Evolutionary conservation across 1,284 basidiomycete genomes (phyloP).

Genomic region (Irpex rosettiformis): DNA sequence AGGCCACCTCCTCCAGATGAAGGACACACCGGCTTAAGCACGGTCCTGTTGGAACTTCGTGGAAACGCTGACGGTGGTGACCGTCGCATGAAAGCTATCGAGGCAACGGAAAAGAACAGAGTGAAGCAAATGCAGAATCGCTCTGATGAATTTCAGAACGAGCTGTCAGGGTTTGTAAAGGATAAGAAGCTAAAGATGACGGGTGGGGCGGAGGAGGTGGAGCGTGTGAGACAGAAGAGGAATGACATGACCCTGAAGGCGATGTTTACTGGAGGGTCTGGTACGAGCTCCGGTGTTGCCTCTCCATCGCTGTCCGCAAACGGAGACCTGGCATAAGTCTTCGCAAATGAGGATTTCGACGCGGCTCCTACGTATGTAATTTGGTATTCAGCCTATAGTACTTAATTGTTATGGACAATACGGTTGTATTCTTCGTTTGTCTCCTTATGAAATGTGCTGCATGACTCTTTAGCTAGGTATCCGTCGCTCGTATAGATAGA

Average conservation of each 20-base stretch:
- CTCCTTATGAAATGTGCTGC: background rate
- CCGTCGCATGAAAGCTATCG: constrained; percentile 86
- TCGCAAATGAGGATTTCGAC: background rate
- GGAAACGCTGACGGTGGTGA: constrained; percentile 80
- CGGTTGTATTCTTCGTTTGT: background rate
- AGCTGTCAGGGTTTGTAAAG: constrained; percentile 80
- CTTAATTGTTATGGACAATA: background rate
- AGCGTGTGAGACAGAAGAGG: constrained; percentile 78
- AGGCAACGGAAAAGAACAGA: constrained; percentile 75
- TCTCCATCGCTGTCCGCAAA: background rate
- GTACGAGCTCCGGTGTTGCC: background rate
- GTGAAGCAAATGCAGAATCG: constrained; percentile 69
- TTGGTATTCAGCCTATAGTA: background rate
- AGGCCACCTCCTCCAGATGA: constrained; percentile 60
- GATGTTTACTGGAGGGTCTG: constrained; percentile 62
- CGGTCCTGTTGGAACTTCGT: constrained; percentile 85
- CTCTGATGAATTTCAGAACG: constrained; percentile 78
- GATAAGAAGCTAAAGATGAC: constrained; percentile 90
- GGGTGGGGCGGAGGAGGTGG: constrained; percentile 89
- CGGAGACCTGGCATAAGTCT: constrained; percentile 4
- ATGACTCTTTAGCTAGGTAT: no score
- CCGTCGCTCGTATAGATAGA: no score
- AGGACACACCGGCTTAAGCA: constrained; percentile 58
- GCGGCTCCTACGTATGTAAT: background rate
- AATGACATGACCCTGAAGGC: constrained; percentile 84